Evolutionary conservation across 73 alveolate species (phyloP).

Genomic region (Breviolum minutum): DNA sequence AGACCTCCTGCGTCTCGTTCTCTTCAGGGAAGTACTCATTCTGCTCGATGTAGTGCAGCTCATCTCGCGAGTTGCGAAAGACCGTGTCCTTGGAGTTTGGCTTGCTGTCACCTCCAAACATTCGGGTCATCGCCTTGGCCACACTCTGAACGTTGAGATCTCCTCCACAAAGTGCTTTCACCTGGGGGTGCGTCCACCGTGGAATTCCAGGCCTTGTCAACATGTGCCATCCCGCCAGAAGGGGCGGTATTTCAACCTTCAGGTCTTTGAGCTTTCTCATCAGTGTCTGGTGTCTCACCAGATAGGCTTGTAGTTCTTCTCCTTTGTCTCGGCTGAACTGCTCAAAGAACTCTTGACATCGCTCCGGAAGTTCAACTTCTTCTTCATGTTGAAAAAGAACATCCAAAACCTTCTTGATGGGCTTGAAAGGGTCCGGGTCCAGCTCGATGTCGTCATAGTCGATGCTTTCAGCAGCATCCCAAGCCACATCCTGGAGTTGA

Average conservation of each 20-base stretch:
- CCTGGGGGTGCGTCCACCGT: conserved; percentile 43
- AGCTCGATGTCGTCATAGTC: conserved; percentile 30
- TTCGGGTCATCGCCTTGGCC: conserved; percentile 17
- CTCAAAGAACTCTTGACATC: conserved; percentile 52
- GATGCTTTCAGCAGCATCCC: conserved; percentile 34
- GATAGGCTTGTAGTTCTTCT: conserved; percentile 52
- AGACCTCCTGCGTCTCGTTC: neutral
- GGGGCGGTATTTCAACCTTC: neutral
- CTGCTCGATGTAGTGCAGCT: neutral
- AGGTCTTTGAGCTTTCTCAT: neutral
- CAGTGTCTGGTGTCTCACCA: conserved; percentile 23
- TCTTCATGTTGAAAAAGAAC: conserved; percentile 28
- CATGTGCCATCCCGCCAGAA: conserved; percentile 37
- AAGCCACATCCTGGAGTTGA: conserved; percentile 2
- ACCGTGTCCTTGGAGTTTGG: conserved; percentile 2
- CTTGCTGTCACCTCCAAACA: conserved; percentile 34
- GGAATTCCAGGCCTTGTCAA: conserved; percentile 19
- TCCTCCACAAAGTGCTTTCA: conserved; percentile 24
- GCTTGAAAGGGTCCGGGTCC: neutral
- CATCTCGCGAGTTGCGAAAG: neutral
- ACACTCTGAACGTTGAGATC: neutral
- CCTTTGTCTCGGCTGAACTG: neutral
- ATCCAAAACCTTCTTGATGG: neutral
- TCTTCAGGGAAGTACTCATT: neutral
- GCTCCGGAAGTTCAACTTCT: conserved; percentile 26